Percentiles rank a stretch among this genome's conserved stretches.
Evolutionary conservation across 2,329 filamentous ascomycete genomes (phyloP).

Genomic region (Raffaelea ambrosiae): DNA sequence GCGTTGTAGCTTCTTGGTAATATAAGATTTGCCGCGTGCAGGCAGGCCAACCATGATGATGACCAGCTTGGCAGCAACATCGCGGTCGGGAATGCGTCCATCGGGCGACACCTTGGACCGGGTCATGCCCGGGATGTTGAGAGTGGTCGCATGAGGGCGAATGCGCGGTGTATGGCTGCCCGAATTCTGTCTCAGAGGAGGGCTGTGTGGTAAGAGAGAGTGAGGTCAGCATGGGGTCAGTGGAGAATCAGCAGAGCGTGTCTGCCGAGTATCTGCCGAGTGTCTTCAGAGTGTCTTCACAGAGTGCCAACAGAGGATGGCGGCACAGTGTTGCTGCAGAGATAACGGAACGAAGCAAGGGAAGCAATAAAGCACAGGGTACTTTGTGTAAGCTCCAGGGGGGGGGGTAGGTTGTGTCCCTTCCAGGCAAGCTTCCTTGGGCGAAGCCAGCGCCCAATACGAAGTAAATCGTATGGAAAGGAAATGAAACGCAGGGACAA

Average conservation of each 20-base stretch:
- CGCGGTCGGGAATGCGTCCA: conserved; percentile 83
- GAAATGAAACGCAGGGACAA: background rate
- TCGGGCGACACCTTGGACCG: conserved; percentile 93
- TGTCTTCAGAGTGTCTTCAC: too few species aligned
- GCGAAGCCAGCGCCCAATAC: background rate
- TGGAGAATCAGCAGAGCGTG: too few species aligned
- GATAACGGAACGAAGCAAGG: too few species aligned
- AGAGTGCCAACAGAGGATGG: too few species aligned
- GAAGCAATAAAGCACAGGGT: too few species aligned
- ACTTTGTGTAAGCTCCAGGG: too few species aligned
- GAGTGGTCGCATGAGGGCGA: conserved; percentile 78
- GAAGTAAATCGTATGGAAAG: conserved; percentile 10
- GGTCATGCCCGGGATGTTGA: conserved; percentile 95
- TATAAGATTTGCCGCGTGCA: conserved; percentile 94
- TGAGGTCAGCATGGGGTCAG: conserved; percentile 6
- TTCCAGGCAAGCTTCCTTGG: too few species aligned
- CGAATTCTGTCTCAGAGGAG: conserved; percentile 63
- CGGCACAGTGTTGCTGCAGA: too few species aligned
- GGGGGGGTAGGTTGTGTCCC: too few species aligned
- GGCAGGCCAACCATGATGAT: conserved; percentile 98
- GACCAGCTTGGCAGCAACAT: conserved; percentile 92
- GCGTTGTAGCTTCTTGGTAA: conserved; percentile 93
- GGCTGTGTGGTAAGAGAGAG: conserved; percentile 32
- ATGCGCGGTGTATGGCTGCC: conserved; percentile 69
- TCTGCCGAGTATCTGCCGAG: too few species aligned